phyloP scores from a whole-genome alignment of 768 basidiomycete genomes.

The Hemileccinum rubropunctum region DNA sequence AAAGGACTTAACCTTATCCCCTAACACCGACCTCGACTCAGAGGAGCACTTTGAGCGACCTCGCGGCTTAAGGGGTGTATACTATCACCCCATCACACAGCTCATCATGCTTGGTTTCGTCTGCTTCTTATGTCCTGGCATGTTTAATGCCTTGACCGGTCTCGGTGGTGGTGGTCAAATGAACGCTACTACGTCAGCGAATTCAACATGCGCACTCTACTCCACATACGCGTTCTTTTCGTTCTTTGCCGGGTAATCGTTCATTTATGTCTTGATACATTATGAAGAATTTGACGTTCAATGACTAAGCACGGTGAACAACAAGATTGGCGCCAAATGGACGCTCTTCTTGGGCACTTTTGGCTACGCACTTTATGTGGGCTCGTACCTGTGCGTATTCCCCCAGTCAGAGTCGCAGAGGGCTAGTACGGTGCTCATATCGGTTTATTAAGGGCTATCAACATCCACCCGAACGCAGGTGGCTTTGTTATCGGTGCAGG shows the following conservation, averaged over 20 bases:
- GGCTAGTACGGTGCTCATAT: background rate
- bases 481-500: constrained; percentile 68
- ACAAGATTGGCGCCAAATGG: constrained; percentile 66
- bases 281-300: background rate
- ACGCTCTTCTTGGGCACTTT: constrained; percentile 69
- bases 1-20: constrained; percentile 1
- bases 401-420: background rate
- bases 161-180: constrained; percentile 77
- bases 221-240: constrained; percentile 53
- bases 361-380: constrained; percentile 75
- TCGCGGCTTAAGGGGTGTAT: constrained; percentile 50
- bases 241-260: constrained; percentile 63
- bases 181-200: constrained; percentile 60
- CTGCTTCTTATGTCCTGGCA: constrained; percentile 55
- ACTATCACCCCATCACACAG: constrained; percentile 57
- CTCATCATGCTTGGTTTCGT: constrained; percentile 65
- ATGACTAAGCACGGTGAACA: constrained; percentile 63
- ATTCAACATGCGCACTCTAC: constrained; percentile 69
- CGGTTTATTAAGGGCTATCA: constrained; percentile 49
- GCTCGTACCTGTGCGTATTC: constrained; percentile 58
- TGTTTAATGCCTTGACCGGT: constrained; percentile 76
- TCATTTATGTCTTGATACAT: background rate
- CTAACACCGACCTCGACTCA: background rate
- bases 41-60: constrained; percentile 40
- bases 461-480: constrained; percentile 60